Base-by-base conservation (phyloP, 345 rosid genomes). In the Euphorbia peplus region DNA sequence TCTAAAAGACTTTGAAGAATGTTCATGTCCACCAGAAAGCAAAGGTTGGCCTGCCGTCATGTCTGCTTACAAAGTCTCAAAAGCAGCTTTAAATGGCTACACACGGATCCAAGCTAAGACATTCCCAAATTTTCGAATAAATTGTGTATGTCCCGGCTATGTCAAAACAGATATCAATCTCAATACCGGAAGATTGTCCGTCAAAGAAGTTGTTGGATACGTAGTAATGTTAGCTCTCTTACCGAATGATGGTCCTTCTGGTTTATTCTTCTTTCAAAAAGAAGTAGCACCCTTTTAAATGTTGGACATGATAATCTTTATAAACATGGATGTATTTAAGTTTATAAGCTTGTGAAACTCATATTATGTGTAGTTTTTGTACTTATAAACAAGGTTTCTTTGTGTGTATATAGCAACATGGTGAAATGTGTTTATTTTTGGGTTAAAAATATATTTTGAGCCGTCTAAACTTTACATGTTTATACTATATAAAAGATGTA, bases 41-140 rank as follows among this genome's bases (percentile, higher is more conserved):
- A 68, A 76, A 54, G 73, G 77, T 1, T 79, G 79, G 81, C 79
- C 81, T 12, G 5, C 24, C 2, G 4, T 37, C 21, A 0, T 42
- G 26, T 61, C 72, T n/a, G n/a, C n/a, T 14, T 82, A 82, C 30
- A 21, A 2, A 4, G 3, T 76, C 8, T 78, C 82, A 1, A 81
- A 81, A 55, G 82, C 76, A 41, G 65, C 73, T 0, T 2, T 75
- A 74, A 81, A 72, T 75, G 84, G 75, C 0, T 72, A 76, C 41
- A 72, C 85, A 50, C 50, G 80, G 65, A 56, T 76, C 28, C 13
- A 70, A 57, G 79, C 81, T 13, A 68, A 60, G 35, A 70, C 65
- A 24, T 28, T 68, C 6, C 73, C 76, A 1, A 10, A 5, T 65
- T 60, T 82, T 61, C 0, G 39, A 29, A 51, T 76, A 57, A 82